A percentile compares a stretch with the other conserved stretches of the same genome.
Conservation (phyloP, 2,329 filamentous ascomycete species). For the Cordyceps cicadae region DNA sequence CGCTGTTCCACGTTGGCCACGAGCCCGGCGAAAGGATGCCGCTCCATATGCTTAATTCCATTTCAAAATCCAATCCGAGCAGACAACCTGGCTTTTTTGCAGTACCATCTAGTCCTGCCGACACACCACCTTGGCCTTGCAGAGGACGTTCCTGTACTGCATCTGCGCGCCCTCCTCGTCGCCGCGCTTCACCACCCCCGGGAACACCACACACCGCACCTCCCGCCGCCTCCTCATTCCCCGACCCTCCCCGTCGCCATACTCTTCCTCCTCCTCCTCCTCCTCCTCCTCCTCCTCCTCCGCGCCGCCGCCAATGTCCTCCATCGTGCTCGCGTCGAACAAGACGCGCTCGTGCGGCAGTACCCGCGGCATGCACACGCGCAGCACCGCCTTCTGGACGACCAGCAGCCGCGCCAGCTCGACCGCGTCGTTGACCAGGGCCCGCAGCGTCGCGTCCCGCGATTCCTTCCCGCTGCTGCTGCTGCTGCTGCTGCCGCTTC, state of each 20-base stretch:
- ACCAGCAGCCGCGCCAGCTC: slow-evolving; percentile 48
- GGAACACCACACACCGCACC: slow-evolving; percentile 56
- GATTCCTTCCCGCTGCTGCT: slow-evolving; percentile 19
- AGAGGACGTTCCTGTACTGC: slow-evolving; percentile 54
- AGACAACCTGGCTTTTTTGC: too few species aligned
- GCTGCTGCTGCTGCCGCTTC: neutral
- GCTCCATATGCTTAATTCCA: too few species aligned
- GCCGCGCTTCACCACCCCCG: slow-evolving; percentile 55
- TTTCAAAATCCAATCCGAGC: too few species aligned
- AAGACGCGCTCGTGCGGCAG: slow-evolving; percentile 43
- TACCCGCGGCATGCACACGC: slow-evolving; percentile 46
- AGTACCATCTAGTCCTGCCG: slow-evolving; percentile 27
- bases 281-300: slow-evolving; percentile 46
- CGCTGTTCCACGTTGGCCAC: too few species aligned
- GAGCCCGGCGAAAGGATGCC: too few species aligned
- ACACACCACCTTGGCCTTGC: slow-evolving; percentile 59
- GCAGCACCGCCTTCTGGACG: slow-evolving; percentile 51
- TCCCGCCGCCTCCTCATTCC: slow-evolving; percentile 35
- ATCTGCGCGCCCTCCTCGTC: slow-evolving; percentile 55
- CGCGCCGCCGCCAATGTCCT: slow-evolving; percentile 56
- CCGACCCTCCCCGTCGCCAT: slow-evolving; percentile 40
- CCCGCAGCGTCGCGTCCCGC: slow-evolving; percentile 45
- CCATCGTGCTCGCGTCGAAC: slow-evolving; percentile 55
- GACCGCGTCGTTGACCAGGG: slow-evolving; percentile 44
- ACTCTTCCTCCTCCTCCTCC: slow-evolving; percentile 45